Conservation (phyloP, 441 rosid genomes). For the Jatropha podagrica region DNA sequence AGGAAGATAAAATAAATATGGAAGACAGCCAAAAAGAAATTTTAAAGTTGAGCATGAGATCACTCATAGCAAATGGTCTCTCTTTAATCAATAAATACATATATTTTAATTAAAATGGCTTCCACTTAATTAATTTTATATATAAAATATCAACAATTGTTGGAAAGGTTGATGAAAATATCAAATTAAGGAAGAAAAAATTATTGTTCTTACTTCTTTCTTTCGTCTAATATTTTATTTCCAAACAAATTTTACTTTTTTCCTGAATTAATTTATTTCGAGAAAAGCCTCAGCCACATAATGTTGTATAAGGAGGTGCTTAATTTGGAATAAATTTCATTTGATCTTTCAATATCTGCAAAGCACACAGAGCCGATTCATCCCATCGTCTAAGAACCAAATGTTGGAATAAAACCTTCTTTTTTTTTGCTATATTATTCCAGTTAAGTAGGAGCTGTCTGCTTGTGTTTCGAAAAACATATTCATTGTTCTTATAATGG, state of each 20-base stretch:
- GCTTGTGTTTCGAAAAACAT: not conserved
- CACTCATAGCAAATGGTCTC: slow-evolving; percentile 13
- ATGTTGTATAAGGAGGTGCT: not conserved
- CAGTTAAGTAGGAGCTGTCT: not conserved
- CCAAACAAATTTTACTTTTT: no score
- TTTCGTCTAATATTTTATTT: no score
- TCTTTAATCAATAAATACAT: not conserved
- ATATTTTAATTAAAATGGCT: not conserved
- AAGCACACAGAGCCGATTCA: not conserved
- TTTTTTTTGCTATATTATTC: not conserved
- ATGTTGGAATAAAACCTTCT: slow-evolving; percentile 20
- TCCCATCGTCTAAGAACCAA: slow-evolving; percentile 16
- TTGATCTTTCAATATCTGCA: not conserved
- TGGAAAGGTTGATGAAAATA: no score
- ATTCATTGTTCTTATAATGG: slow-evolving; percentile 2
- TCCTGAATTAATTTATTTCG: no score
- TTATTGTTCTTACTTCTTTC: no score
- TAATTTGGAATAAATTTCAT: slow-evolving; percentile 1
- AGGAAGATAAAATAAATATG: slow-evolving; percentile 22
- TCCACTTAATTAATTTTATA: not conserved
- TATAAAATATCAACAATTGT: no score
- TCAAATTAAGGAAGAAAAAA: no score
- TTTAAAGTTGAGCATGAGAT: slow-evolving; percentile 5
- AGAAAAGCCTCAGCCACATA: not conserved
- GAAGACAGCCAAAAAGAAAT: slow-evolving; percentile 25